Conservation (phyloP, 2,329 filamentous ascomycete genomes). For the Botrytis sinoallii region DNA sequence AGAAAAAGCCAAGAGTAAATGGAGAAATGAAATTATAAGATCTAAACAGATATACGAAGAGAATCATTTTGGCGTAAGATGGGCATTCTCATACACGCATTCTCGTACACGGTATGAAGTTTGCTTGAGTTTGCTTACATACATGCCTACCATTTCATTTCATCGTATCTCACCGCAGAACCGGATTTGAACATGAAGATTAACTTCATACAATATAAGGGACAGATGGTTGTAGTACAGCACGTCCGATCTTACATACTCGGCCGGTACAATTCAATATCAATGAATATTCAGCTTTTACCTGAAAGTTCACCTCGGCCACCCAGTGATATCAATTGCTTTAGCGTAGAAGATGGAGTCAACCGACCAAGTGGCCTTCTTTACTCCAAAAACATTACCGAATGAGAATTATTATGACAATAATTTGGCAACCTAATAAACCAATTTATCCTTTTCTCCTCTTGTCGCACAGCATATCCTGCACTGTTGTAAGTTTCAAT, state of each 20-base stretch:
- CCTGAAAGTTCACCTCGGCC: background rate
- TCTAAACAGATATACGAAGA: conserved; percentile 9
- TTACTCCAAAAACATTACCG: background rate
- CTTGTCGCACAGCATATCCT: background rate
- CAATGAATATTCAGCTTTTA: conserved; percentile 12
- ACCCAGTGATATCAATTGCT: conserved; percentile 14
- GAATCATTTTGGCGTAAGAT: background rate
- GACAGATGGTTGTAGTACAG: conserved; percentile 1
- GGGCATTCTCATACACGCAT: background rate
- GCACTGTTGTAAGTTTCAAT: background rate
- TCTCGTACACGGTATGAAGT: background rate
- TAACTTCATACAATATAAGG: background rate
- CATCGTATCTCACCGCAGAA: background rate
- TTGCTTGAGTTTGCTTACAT: conserved; percentile 7
- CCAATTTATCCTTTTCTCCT: background rate
- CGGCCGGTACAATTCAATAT: background rate
- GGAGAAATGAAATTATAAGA: conserved; percentile 2
- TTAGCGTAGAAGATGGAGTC: conserved; percentile 1
- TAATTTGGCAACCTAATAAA: background rate
- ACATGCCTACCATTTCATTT: background rate
- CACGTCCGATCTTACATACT: conserved; percentile 12
- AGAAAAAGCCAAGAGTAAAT: background rate
- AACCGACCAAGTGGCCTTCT: conserved; percentile 11
- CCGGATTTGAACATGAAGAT: background rate
- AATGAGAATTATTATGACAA: background rate